Percentiles rank a stretch among this genome's conserved stretches.
Conservation (phyloP, 129 eudicot species). For the Flaveria ramosissima region DNA sequence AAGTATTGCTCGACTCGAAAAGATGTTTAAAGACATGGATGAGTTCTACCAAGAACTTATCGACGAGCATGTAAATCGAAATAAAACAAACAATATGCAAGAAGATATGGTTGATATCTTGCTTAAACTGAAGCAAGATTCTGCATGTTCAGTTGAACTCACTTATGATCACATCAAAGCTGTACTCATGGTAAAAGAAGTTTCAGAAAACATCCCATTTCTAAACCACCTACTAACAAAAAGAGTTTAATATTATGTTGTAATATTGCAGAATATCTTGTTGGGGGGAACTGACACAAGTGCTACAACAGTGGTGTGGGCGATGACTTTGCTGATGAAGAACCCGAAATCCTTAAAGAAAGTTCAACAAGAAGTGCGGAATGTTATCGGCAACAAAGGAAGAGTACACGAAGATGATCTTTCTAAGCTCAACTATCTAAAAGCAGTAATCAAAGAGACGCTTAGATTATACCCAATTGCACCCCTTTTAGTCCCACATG, state of each 20-base stretch:
- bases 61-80: slow-evolving; percentile 32
- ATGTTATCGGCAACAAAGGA: slow-evolving; percentile 28
- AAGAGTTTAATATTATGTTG: neutral
- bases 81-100: neutral
- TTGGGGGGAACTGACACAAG: slow-evolving; percentile 53
- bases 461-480: slow-evolving; percentile 37
- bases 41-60: slow-evolving; percentile 36
- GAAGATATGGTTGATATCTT: slow-evolving; percentile 41
- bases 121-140: slow-evolving; percentile 31
- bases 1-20: slow-evolving; percentile 27
- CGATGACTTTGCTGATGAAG: slow-evolving; percentile 46
- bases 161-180: slow-evolving; percentile 49
- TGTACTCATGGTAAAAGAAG: slow-evolving; percentile 33
- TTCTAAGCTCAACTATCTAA: slow-evolving; percentile 28
- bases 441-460: slow-evolving; percentile 44
- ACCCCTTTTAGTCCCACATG: slow-evolving; percentile 37
- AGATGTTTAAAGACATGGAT: slow-evolving; percentile 36
- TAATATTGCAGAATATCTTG: slow-evolving; percentile 35
- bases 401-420: slow-evolving; percentile 38
- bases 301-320: slow-evolving; percentile 44
- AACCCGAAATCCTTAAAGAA: slow-evolving; percentile 40
- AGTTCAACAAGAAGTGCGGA: slow-evolving; percentile 47
- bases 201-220: too few relatives aligned
- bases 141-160: slow-evolving; percentile 27
- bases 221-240: too few relatives aligned